Evolutionary conservation across 78 protist genomes (phyloP).

Genomic region (Dictyostelium brefeldianum): DNA sequence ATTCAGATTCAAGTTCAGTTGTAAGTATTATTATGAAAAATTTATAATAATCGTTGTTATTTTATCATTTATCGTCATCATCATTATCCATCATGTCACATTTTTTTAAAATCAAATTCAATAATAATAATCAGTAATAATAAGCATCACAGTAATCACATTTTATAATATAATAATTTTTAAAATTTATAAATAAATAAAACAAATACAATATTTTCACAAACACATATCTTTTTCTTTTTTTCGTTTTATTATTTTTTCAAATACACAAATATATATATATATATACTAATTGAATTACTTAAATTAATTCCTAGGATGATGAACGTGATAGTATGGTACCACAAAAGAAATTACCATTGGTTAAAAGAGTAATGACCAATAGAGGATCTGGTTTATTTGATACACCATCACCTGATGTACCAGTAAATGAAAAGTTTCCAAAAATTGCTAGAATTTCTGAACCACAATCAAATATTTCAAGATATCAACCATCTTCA

Average conservation of each 20-base stretch:
- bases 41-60: not conserved
- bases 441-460: constrained; percentile 8
- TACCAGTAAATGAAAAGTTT: not conserved
- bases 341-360: constrained; percentile 59
- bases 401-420: not conserved
- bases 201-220: not conserved
- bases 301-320: not conserved
- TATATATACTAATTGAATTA: not conserved
- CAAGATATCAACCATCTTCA: not conserved
- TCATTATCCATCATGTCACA: not conserved
- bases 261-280: not conserved
- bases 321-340: not conserved
- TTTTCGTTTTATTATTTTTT: not conserved
- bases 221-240: not conserved
- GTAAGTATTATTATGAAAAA: not conserved
- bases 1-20: not conserved
- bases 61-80: too few species aligned
- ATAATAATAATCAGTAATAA: not conserved
- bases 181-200: constrained; percentile 15
- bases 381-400: constrained; percentile 20
- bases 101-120: not conserved
- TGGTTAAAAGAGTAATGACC: constrained; percentile 3
- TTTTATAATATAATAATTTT: constrained; percentile 16
- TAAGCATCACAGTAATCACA: not conserved
- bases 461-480: not conserved